A percentile compares a stretch with the other conserved stretches of the same genome.
phyloP scores from a whole-genome alignment of 345 rosid species.

The Nasturtium officinale region DNA sequence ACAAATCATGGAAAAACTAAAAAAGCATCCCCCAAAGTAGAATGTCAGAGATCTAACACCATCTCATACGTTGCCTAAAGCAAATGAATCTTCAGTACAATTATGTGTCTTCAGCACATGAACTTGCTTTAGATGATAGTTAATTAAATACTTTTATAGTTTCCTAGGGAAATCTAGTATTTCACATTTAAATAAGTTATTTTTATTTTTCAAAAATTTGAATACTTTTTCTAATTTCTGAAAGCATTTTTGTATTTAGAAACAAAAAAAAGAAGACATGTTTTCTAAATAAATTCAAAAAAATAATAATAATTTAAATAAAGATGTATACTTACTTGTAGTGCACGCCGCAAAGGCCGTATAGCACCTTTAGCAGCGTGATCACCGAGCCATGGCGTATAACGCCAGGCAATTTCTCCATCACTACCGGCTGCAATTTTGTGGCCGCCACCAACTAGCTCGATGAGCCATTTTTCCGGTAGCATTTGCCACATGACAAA shows the following conservation, averaged over 20 bases:
- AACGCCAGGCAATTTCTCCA: conserved; percentile 88
- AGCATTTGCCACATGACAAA: conserved; percentile 99
- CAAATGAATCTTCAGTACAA: conserved; percentile 11
- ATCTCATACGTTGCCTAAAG: conserved; percentile 9
- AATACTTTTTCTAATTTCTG: neutral
- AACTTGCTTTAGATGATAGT: neutral
- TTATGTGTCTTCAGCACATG: conserved; percentile 11
- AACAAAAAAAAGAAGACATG: neutral
- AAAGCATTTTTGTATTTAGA: neutral
- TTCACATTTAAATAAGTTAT: neutral
- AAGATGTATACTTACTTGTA: conserved; percentile 64
- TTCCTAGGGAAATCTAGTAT: neutral
- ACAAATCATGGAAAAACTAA: conserved; percentile 17
- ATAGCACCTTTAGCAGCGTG: conserved; percentile 89
- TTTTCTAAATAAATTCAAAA: neutral
- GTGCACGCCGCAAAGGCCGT: conserved; percentile 86
- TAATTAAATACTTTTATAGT: neutral
- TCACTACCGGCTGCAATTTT: conserved; percentile 89
- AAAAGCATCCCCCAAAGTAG: conserved; percentile 34
- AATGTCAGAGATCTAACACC: conserved; percentile 40
- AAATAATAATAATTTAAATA: neutral
- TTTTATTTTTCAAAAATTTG: neutral
- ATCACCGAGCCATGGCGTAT: conserved; percentile 88
- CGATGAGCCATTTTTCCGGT: conserved; percentile 90
- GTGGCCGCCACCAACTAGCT: conserved; percentile 74